These are phyloP conservation scores for Nepenthes alata DNA, from an alignment of 179 eudicot species.

Conservation along the genomic window DNA sequence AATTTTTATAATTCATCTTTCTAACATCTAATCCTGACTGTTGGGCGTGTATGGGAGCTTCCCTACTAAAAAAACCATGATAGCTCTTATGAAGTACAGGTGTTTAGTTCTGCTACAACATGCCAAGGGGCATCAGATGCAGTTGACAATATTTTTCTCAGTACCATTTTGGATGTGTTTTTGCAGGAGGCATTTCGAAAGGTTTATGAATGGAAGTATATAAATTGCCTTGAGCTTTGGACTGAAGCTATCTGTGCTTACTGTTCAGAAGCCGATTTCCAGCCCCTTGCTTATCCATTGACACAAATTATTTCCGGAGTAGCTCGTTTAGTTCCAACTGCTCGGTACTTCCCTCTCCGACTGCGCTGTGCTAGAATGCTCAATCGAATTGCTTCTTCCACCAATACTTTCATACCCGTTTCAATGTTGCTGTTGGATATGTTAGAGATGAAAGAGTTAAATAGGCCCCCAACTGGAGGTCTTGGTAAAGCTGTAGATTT, in stretches of 20 bases:
- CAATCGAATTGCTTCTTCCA: slow-evolving; percentile 75
- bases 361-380: slow-evolving; percentile 91
- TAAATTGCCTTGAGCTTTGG: slow-evolving; percentile 96
- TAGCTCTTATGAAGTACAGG: no score
- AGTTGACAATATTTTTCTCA: background rate
- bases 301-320: slow-evolving; percentile 87
- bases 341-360: slow-evolving; percentile 85
- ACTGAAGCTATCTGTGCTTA: slow-evolving; percentile 78
- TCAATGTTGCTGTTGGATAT: slow-evolving; percentile 77
- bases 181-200: slow-evolving; percentile 66
- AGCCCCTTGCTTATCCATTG: slow-evolving; percentile 87
- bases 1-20: no score
- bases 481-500: slow-evolving; percentile 84
- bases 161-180: background rate
- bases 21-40: no score
- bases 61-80: no score
- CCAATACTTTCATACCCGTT: slow-evolving; percentile 72
- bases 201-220: slow-evolving; percentile 91
- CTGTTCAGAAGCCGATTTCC: slow-evolving; percentile 68
- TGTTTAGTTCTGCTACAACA: background rate
- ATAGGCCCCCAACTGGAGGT: slow-evolving; percentile 78
- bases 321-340: slow-evolving; percentile 82
- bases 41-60: no score
- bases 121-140: background rate
- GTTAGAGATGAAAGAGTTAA: slow-evolving; percentile 92